A percentile compares a stretch with the other conserved stretches of the same genome.
phyloP scores from a whole-genome alignment of 176 grass and related monocot species.

The Otatea glauca region DNA sequence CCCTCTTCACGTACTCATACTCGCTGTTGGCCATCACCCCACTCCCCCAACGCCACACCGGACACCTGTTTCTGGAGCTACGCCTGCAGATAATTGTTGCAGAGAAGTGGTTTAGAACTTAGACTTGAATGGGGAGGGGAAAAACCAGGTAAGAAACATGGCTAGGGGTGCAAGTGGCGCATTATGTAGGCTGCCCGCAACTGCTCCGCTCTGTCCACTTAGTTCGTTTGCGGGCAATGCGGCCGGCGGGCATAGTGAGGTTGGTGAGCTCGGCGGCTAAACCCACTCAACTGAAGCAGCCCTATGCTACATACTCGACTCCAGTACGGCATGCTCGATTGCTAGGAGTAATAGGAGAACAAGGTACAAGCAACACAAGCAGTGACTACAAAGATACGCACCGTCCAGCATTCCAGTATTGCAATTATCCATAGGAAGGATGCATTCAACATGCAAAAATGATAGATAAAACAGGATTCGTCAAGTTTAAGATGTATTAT shows the following conservation, averaged over 20 bases:
- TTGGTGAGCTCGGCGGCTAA: too few relatives aligned
- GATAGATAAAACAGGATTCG: not conserved
- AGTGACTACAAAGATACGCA: not conserved
- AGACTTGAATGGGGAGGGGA: not conserved
- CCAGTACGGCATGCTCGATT: not conserved
- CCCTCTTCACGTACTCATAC: constrained; percentile 82
- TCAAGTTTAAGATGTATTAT: not conserved
- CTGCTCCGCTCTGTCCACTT: too few relatives aligned
- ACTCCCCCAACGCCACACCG: too few relatives aligned
- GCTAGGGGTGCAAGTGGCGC: too few relatives aligned
- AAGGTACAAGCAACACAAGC: not conserved
- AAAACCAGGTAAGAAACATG: not conserved
- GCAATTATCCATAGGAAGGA: constrained; percentile 28
- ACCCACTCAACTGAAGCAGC: not conserved
- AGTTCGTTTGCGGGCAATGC: too few relatives aligned
- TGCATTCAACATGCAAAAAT: constrained; percentile 50
- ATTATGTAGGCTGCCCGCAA: too few relatives aligned
- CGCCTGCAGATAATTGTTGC: not conserved
- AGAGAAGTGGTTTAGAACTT: not conserved
- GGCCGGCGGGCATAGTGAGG: too few relatives aligned
- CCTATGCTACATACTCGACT: not conserved
- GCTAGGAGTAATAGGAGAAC: not conserved
- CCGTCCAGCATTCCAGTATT: not conserved
- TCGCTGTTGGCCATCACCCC: constrained; percentile 70
- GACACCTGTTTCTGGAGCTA: not conserved